phyloP scores from a whole-genome alignment of 371 early-diverging fungal genomes.

The Blakeslea trispora region DNA sequence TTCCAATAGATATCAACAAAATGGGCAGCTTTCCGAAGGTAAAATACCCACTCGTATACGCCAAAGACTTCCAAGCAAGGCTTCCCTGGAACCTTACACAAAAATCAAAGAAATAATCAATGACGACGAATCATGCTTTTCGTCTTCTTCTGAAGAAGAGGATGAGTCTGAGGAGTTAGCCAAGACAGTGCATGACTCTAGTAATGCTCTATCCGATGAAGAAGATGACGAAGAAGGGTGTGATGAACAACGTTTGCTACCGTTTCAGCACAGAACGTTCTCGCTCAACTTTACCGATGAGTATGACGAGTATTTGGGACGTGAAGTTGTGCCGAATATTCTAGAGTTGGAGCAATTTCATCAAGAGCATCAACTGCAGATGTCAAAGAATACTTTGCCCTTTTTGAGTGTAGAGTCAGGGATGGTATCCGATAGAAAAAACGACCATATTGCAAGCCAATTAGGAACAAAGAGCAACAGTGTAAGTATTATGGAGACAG shows the following conservation, averaged over 20 bases:
- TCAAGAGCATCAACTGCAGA: slow-evolving; percentile 29
- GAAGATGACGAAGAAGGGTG: slow-evolving; percentile 1
- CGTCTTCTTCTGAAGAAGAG: slow-evolving; percentile 43
- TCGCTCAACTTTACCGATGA: slow-evolving; percentile 63
- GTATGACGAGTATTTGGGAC: slow-evolving; percentile 62
- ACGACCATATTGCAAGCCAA: neutral
- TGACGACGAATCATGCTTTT: slow-evolving; percentile 38
- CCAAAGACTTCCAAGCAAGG: slow-evolving; percentile 45
- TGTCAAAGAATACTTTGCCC: slow-evolving; percentile 26
- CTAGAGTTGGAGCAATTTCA: slow-evolving; percentile 29
- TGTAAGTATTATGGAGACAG: slow-evolving; percentile 1
- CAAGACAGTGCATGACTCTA: neutral
- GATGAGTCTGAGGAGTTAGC: slow-evolving; percentile 8
- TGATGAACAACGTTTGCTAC: neutral
- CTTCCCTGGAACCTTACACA: slow-evolving; percentile 61
- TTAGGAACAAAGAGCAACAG: neutral
- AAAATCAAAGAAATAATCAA: slow-evolving; percentile 59
- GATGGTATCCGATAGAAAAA: slow-evolving; percentile 6
- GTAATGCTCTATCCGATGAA: neutral
- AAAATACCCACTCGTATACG: slow-evolving; percentile 28
- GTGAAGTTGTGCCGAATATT: slow-evolving; percentile 43
- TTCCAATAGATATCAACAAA: slow-evolving; percentile 9
- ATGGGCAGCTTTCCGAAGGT: slow-evolving; percentile 12
- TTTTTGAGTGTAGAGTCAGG: slow-evolving; percentile 38
- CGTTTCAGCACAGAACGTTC: slow-evolving; percentile 40